phyloP scores from a whole-genome alignment of 2,329 filamentous ascomycete genomes.

The Botrytis paeoniae region DNA sequence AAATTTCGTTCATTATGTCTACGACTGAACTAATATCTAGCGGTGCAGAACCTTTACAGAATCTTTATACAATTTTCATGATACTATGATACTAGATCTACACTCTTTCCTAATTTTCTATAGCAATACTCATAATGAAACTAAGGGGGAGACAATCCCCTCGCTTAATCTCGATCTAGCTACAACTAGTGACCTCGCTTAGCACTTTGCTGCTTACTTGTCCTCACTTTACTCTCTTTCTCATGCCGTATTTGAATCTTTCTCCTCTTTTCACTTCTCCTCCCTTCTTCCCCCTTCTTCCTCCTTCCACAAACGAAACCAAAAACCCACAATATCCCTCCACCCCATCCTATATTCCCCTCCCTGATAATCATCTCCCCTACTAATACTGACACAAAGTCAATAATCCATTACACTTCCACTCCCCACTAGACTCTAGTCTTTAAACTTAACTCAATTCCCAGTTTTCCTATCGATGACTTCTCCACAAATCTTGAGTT shows the following conservation, averaged over 20 bases:
- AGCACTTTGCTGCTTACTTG: neutral
- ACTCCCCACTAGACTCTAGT: accelerated
- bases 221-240: neutral
- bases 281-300: neutral
- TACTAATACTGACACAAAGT: neutral
- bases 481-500: too few species aligned
- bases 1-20: neutral
- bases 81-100: neutral
- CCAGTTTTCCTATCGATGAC: neutral
- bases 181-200: neutral
- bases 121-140: neutral
- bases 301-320: neutral
- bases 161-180: neutral
- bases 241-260: neutral
- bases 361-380: too few species aligned
- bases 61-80: neutral
- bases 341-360: accelerated
- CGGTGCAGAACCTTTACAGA: neutral
- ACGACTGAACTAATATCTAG: neutral
- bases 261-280: neutral
- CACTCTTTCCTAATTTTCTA: neutral
- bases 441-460: too few species aligned
- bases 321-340: neutral
- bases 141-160: neutral
- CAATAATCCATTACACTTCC: neutral